Evolutionary conservation across 352 stramenopile genomes (phyloP), one percentile per base, ranked within the genome.

Genomic region (Thraustochytrium sp.): DNA sequence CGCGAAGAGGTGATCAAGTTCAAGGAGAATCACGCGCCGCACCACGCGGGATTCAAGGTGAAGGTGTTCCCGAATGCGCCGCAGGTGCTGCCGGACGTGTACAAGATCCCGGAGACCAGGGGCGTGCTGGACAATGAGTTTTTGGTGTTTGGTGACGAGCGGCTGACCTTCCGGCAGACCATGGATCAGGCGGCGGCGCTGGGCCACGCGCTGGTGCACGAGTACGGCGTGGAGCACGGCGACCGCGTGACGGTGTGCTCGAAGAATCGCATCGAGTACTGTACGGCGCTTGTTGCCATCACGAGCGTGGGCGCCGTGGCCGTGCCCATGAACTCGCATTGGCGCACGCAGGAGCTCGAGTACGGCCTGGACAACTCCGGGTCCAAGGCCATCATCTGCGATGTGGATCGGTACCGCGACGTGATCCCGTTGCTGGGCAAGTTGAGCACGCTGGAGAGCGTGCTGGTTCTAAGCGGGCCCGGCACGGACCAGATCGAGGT

Each of bases 311-410:
- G 75, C 36, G 59, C 40, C 37, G 23, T 11, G 26, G 26, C 46
- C 29, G 75, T 84, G 49, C 75, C 75, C 44, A 75, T 84, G n/a
- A n/a, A n/a, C n/a, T n/a, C n/a, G n/a, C n/a, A n/a, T n/a, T 75
- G 5, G 63, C 74, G 63, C 55, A 75, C 31, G 63, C 5, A 13
- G n/a, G n/a, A n/a, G n/a, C n/a, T n/a, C n/a, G n/a, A n/a, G n/a
- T n/a, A n/a, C n/a, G n/a, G n/a, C n/a, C n/a, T 75, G 26, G 26
- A 31, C 5, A 31, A 75, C 63, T 5, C 34, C 46, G 34, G 18
- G 46, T 23, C 63, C 46, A 62, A 64, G 5, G 63, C 55, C 5
- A 23, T 75, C 5, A 5, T 75, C 5, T 49, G 37, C 37, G 63
- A 75, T 18, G 5, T 18, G 34, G 63, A 49, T 76, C 31, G 46